Base-by-base conservation (phyloP, 352 stramenopile species). In the Pythium rishiriense region DNA sequence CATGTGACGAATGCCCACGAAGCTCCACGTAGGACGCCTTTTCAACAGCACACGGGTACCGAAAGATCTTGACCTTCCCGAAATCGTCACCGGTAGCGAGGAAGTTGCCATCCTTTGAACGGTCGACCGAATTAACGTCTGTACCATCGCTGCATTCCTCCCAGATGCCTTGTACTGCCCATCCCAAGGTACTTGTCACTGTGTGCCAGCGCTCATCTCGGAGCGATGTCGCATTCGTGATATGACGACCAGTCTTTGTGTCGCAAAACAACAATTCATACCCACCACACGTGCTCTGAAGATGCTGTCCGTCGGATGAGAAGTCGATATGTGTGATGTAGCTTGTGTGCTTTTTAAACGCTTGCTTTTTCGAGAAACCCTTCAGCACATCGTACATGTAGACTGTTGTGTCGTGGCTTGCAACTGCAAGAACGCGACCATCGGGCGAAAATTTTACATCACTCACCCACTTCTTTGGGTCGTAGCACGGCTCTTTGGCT, bases 221-320 rank as follows among this genome's bases (percentile, higher is more conserved):
- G 25, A 98, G 79, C 1, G 71, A 74, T 12, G 84, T 78, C 0
- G 93, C 83, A 54, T 82, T 85, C 25, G 87, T 90, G 35, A 98
- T 78, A 47, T 91, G 82, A 22, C 68, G 57, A 3, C 66, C 82
- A 0, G 75, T 70, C 49, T 81, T 75, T 1, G 90, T 85, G 50
- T 98, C 91, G 22, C 81, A 95, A 49, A 96, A 98, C 12, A 95
- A 70, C 17, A 98, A 61, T 61, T 98, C 93, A 55, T 96, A 93
- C 0, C 82, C 90, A 31, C 83, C 85, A 29, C 81, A 97, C 1
- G 79, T 89, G 51, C 79, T 90, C 45, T 93, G 83, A 8, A 90
- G 46, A 25, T 81, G 81, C 24, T 68, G 75, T 0, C 88, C 85
- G 49, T 93, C 79, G 7, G 74, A 71, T 15, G 82, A 91, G 50